Conservation (phyloP, 176 grass and related monocot species). For the Guadua angustifolia region DNA sequence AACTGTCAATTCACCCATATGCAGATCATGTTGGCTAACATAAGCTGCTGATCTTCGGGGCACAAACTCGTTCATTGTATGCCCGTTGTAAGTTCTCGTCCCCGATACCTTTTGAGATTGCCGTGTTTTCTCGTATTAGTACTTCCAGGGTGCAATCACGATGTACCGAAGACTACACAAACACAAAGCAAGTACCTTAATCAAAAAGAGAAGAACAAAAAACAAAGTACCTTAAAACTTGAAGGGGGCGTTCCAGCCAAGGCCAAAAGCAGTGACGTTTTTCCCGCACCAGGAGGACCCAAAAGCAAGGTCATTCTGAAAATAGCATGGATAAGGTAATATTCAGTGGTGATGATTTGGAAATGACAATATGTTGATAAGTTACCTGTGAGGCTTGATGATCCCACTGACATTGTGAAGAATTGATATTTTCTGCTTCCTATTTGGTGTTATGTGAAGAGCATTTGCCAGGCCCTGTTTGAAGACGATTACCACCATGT, state of each 20-base stretch:
- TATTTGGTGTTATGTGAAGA: constrained; percentile 43
- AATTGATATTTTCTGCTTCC: constrained; percentile 53
- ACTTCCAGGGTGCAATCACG: neutral
- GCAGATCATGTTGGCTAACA: constrained; percentile 81
- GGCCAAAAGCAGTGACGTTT: constrained; percentile 70
- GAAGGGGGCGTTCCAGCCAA: constrained; percentile 70
- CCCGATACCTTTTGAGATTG: constrained; percentile 50
- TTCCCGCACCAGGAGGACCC: constrained; percentile 74
- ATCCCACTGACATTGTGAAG: constrained; percentile 76
- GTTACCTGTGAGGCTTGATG: constrained; percentile 75
- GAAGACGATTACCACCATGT: neutral
- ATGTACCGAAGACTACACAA: neutral
- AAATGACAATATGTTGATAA: neutral
- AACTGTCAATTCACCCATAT: constrained; percentile 74
- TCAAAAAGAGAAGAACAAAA: neutral
- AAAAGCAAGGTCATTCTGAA: constrained; percentile 82
- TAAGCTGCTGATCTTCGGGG: constrained; percentile 71
- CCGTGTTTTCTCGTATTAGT: constrained; percentile 12
- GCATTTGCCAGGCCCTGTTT: constrained; percentile 47
- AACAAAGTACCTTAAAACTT: constrained; percentile 41
- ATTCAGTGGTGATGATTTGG: neutral
- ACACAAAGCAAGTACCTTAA: neutral
- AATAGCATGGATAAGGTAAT: neutral
- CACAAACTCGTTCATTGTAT: constrained; percentile 68
- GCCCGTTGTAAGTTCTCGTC: constrained; percentile 67